phyloP scores from a whole-genome alignment of 148 eudicot genomes.

The Mesembryanthemum crystallinum region DNA sequence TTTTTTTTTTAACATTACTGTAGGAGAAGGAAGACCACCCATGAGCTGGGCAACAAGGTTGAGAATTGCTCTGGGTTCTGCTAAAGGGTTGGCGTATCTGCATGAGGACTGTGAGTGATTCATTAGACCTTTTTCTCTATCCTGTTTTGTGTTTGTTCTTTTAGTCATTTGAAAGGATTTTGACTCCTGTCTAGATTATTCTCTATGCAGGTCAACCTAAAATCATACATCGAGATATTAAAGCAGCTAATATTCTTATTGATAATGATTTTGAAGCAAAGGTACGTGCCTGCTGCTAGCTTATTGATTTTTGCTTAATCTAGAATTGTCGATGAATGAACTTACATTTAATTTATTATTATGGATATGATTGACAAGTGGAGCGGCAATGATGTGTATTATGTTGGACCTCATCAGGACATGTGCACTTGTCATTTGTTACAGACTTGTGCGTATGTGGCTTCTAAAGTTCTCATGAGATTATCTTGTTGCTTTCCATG shows the following conservation, averaged over 20 bases:
- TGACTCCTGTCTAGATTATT: slow-evolving; percentile 16
- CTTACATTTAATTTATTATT: not conserved
- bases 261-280: slow-evolving; percentile 71
- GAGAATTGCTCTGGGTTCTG: slow-evolving; percentile 69
- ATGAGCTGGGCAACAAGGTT: slow-evolving; percentile 61
- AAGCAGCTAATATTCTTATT: slow-evolving; percentile 78
- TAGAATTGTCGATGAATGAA: not conserved
- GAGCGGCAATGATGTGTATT: not conserved
- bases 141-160: not conserved
- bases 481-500: not conserved
- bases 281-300: slow-evolving; percentile 32
- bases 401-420: not conserved
- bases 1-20: slow-evolving; percentile 13
- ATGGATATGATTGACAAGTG: not conserved
- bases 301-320: slow-evolving; percentile 7
- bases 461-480: not conserved
- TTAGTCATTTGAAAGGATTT: not conserved
- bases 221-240: slow-evolving; percentile 84
- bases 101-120: slow-evolving; percentile 69
- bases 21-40: slow-evolving; percentile 48
- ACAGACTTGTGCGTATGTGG: not conserved
- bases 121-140: not conserved
- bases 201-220: slow-evolving; percentile 64
- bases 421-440: not conserved
- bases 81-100: slow-evolving; percentile 74